A percentile compares a stretch with the other conserved stretches of the same genome.
phyloP scores from a whole-genome alignment of 164 flowering plant species.

The Buxus sempervirens region DNA sequence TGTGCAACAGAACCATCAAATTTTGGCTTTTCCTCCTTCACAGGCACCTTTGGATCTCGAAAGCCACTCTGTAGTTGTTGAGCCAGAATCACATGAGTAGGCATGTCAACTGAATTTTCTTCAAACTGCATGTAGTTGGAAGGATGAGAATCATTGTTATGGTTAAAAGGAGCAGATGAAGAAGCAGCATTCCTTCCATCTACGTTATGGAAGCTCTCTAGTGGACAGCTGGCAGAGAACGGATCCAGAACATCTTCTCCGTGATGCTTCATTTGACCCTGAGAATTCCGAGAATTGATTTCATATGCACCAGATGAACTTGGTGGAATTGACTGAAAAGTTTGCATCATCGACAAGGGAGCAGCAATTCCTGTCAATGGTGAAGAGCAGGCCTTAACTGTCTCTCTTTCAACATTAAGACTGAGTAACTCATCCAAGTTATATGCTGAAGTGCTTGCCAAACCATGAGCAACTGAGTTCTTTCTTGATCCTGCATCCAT shows the following conservation, averaged over 20 bases:
- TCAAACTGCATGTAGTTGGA: constrained; percentile 22
- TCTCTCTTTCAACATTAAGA: constrained; percentile 36
- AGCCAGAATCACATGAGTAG: constrained; percentile 24
- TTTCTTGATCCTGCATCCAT: constrained; percentile 61
- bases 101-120: constrained; percentile 26
- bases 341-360: constrained; percentile 23
- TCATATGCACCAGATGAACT: constrained; percentile 30
- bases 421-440: constrained; percentile 60
- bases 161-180: constrained; percentile 27
- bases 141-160: constrained; percentile 27
- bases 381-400: constrained; percentile 18
- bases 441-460: constrained; percentile 44
- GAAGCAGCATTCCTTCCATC: constrained; percentile 23
- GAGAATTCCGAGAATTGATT: constrained; percentile 23
- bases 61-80: constrained; percentile 29
- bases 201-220: constrained; percentile 21
- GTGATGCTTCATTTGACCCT: constrained; percentile 26
- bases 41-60: constrained; percentile 22
- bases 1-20: constrained; percentile 29
- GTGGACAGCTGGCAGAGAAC: constrained; percentile 19
- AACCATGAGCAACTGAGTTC: constrained; percentile 35
- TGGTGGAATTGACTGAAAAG: constrained; percentile 31
- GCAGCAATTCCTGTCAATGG: constrained; percentile 19
- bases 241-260: constrained; percentile 27
- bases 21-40: constrained; percentile 37